Percentiles rank a stretch among this genome's conserved stretches.
Conservation (phyloP, 2,329 filamentous ascomycete genomes). For the Colletotrichum tanaceti region DNA sequence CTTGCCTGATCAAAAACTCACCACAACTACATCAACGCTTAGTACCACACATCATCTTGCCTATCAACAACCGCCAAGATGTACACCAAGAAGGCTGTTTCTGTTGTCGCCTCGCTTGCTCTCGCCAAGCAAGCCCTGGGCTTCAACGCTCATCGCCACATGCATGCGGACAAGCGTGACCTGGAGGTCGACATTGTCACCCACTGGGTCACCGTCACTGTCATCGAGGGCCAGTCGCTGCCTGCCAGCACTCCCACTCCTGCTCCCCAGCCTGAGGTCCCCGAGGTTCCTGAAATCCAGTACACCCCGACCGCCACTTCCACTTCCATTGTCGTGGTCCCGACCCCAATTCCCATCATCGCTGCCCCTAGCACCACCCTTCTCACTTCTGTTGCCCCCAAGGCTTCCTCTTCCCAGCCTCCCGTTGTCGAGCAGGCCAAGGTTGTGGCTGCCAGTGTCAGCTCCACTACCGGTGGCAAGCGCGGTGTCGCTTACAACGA, state of each 20-base stretch:
- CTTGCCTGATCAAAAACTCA: conserved; percentile 28
- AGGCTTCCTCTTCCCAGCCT: conserved; percentile 19
- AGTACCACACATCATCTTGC: conserved; percentile 12
- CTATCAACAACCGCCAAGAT: conserved; percentile 50
- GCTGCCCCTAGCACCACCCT: conserved; percentile 42
- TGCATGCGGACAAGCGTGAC: conserved; percentile 52
- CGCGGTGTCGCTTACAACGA: conserved; percentile 78
- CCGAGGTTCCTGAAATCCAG: conserved; percentile 13
- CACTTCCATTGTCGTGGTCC: conserved; percentile 25
- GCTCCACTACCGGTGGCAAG: conserved; percentile 57
- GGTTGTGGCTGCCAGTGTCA: conserved; percentile 40
- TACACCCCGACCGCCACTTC: conserved; percentile 37
- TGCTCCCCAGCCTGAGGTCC: conserved; percentile 22
- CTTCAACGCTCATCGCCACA: conserved; percentile 56
- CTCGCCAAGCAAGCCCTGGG: conserved; percentile 58
- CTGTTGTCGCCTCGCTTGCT: conserved; percentile 56
- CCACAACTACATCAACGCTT: conserved; percentile 12
- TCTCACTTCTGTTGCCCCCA: conserved; percentile 37
- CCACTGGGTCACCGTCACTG: conserved; percentile 57
- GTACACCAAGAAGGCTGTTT: conserved; percentile 56
- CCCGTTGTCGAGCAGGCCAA: conserved; percentile 39
- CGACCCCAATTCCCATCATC: conserved; percentile 18
- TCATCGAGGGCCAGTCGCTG: conserved; percentile 48
- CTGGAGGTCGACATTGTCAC: conserved; percentile 52
- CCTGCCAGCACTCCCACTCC: conserved; percentile 31